Evolutionary conservation across 768 basidiomycete genomes (phyloP).

Genomic region (Russula virescens): DNA sequence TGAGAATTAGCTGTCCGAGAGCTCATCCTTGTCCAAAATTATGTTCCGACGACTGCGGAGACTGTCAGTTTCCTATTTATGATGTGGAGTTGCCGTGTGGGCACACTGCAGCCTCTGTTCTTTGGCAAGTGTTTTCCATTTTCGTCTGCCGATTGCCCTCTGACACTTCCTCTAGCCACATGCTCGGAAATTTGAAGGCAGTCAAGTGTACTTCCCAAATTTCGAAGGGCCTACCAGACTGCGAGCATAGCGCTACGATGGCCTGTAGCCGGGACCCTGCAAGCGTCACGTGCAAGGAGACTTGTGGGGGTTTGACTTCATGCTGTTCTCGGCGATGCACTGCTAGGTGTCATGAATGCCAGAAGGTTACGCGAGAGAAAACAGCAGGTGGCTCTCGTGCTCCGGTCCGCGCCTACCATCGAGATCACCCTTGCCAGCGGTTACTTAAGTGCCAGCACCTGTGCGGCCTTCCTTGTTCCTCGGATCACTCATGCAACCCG

Average conservation of each 20-base stretch:
- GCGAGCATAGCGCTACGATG: slow-evolving; percentile 30
- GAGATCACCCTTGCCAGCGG: slow-evolving; percentile 31
- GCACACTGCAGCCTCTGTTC: slow-evolving; percentile 22
- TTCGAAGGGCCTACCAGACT: slow-evolving; percentile 27
- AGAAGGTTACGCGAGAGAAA: slow-evolving; percentile 16
- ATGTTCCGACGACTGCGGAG: slow-evolving; percentile 30
- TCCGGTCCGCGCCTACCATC: slow-evolving; percentile 25
- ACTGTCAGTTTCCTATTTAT: slow-evolving; percentile 28
- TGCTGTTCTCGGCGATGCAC: slow-evolving; percentile 33
- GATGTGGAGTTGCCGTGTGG: slow-evolving; percentile 29
- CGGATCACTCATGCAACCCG: slow-evolving; percentile 29
- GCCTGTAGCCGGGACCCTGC: slow-evolving; percentile 25
- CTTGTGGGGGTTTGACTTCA: slow-evolving; percentile 26
- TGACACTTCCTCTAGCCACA: slow-evolving; percentile 24
- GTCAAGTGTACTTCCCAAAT: slow-evolving; percentile 28
- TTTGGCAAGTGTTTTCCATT: slow-evolving; percentile 27
- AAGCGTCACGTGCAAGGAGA: slow-evolving; percentile 23
- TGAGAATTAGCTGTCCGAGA: slow-evolving; percentile 23
- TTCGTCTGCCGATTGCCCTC: neutral
- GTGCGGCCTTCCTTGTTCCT: slow-evolving; percentile 30
- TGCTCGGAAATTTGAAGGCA: slow-evolving; percentile 24
- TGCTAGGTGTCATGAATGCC: slow-evolving; percentile 31
- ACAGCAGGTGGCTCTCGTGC: neutral
- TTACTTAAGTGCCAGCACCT: slow-evolving; percentile 31
- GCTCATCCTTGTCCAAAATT: slow-evolving; percentile 28